Evolutionary conservation across 352 stramenopile genomes (phyloP).

Genomic region (Phytophthora europaea): DNA sequence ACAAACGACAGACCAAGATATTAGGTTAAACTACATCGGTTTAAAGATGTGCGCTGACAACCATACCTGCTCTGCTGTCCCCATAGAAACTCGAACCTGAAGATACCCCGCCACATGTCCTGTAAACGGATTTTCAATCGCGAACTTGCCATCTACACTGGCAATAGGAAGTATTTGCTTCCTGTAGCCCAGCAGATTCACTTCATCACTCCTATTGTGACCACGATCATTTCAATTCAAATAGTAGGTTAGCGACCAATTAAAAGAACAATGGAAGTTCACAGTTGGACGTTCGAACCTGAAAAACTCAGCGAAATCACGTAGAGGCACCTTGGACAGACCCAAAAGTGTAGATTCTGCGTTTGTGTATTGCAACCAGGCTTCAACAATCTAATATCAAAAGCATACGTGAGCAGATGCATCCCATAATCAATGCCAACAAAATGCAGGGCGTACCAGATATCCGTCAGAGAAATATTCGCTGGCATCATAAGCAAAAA

Average conservation of each 20-base stretch:
- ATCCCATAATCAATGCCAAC: background rate
- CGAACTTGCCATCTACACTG: slow-evolving; percentile 42
- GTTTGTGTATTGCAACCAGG: slow-evolving; percentile 36
- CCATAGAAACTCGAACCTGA: slow-evolving; percentile 46
- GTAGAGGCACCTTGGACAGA: slow-evolving; percentile 45
- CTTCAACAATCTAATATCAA: slow-evolving; percentile 51
- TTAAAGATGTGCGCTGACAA: background rate
- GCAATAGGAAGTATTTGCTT: slow-evolving; percentile 34
- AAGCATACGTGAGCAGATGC: background rate
- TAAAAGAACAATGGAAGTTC: background rate
- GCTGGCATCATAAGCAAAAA: slow-evolving; percentile 24
- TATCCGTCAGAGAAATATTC: slow-evolving; percentile 33
- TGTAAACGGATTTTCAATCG: slow-evolving; percentile 59
- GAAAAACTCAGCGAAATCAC: slow-evolving; percentile 31
- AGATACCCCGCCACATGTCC: slow-evolving; percentile 45
- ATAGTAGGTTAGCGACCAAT: background rate
- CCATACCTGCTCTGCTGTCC: slow-evolving; percentile 65
- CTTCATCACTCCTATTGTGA: background rate
- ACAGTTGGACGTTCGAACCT: slow-evolving; percentile 23
- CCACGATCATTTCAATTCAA: background rate
- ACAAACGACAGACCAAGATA: background rate
- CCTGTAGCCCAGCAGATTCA: background rate
- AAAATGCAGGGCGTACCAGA: slow-evolving; percentile 38
- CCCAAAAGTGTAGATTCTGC: slow-evolving; percentile 41
- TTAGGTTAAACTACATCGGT: background rate